Conservation (phyloP, 2,329 filamentous ascomycete species). For the Pyricularia sp. region DNA sequence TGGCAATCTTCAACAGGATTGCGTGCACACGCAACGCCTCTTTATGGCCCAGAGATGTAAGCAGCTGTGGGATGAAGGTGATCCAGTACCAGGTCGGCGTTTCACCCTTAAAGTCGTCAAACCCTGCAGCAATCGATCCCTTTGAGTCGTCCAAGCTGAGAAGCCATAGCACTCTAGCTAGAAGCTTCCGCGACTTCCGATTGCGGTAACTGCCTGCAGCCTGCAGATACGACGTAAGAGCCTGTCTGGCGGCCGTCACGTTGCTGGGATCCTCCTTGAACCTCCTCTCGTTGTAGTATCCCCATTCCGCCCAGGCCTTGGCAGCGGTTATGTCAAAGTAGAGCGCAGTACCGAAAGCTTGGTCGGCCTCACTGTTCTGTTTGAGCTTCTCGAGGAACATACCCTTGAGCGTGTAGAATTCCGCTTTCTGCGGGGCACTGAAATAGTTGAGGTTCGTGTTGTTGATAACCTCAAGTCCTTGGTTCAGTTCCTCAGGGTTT, state of each 20-base stretch:
- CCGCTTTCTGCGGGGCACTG: conserved; percentile 88
- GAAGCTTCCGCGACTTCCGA: conserved; percentile 86
- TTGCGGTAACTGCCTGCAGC: conserved; percentile 96
- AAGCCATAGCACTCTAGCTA: conserved; percentile 90
- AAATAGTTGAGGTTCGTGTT: conserved; percentile 99
- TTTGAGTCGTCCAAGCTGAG: conserved; percentile 87
- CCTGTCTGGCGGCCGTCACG: conserved; percentile 77
- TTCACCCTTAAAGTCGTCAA: conserved; percentile 95
- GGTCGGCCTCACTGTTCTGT: conserved; percentile 84
- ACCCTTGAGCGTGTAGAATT: conserved; percentile 98
- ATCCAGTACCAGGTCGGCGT: conserved; percentile 99
- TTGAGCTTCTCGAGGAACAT: conserved; percentile 97
- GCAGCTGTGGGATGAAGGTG: conserved; percentile 92
- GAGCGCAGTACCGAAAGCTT: conserved; percentile 87
- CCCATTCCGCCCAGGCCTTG: conserved; percentile 99
- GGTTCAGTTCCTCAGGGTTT: conserved; percentile 84
- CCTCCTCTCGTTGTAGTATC: conserved; percentile 91
- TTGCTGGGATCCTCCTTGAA: conserved; percentile 87
- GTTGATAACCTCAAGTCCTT: conserved; percentile 94
- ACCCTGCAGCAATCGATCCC: conserved; percentile 73
- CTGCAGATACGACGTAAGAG: conserved; percentile 91
- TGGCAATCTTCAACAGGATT: conserved; percentile 87
- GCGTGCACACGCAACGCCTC: conserved; percentile 81
- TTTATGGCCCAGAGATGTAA: conserved; percentile 83
- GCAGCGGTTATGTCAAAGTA: conserved; percentile 94